Evolutionary conservation across 164 flowering plant species (phyloP).

Genomic region (Umbilicus rupestris): DNA sequence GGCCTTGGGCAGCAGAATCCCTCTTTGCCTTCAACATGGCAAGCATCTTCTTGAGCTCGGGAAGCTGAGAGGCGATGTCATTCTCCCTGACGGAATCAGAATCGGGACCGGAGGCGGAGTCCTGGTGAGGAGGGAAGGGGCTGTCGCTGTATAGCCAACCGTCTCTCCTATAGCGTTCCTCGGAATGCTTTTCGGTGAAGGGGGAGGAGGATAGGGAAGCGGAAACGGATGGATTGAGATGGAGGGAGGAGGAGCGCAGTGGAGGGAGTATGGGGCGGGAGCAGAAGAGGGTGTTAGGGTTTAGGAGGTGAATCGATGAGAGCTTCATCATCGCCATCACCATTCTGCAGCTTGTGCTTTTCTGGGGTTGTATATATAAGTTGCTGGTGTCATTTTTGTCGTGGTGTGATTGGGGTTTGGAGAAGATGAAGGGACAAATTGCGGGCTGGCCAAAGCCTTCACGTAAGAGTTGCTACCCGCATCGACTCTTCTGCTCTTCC

Average conservation of each 20-base stretch:
- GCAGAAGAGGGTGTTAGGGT: not conserved
- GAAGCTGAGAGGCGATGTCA: constrained; percentile 76
- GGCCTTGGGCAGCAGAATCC: constrained; percentile 15
- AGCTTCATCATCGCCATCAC: not conserved
- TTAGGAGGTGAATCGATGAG: not conserved
- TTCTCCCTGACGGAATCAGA: constrained; percentile 26
- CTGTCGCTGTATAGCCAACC: constrained; percentile 42
- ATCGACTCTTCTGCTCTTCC: not conserved
- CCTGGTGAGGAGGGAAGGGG: constrained; percentile 5
- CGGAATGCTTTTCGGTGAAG: constrained; percentile 67
- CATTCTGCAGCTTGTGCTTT: not conserved
- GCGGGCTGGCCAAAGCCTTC: not conserved
- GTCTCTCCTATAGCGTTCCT: constrained; percentile 54
- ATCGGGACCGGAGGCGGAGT: constrained; percentile 19
- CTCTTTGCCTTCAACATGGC: constrained; percentile 46
- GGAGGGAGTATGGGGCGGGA: not conserved
- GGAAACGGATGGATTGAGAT: not conserved
- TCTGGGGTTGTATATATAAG: not conserved
- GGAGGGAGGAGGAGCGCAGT: not conserved
- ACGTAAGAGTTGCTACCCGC: not conserved
- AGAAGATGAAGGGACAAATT: not conserved
- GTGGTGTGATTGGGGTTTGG: not conserved
- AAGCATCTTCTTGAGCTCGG: constrained; percentile 67
- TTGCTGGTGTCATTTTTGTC: not conserved
- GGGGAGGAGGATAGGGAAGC: constrained; percentile 28